These are phyloP conservation scores for Serendipita sp. DNA, from an alignment of 1,284 basidiomycete species.

Conservation along the genomic window DNA sequence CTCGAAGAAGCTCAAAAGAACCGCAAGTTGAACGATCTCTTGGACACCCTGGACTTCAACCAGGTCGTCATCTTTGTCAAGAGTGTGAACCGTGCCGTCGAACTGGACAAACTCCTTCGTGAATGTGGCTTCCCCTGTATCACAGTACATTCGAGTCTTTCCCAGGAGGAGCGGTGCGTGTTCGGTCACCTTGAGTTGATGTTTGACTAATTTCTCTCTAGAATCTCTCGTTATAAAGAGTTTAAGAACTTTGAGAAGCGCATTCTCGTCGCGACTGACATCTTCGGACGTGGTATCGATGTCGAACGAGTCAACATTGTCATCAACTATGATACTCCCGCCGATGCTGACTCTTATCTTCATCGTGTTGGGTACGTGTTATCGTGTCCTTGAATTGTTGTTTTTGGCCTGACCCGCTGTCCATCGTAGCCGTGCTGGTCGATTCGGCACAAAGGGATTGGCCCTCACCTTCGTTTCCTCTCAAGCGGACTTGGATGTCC, in stretches of 20 bases:
- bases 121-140: conserved; percentile 99
- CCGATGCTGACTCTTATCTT: conserved; percentile 94
- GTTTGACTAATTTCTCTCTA: conserved; percentile 21
- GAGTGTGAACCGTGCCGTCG: conserved; percentile 90
- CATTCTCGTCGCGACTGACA: conserved; percentile 94
- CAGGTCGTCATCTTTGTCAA: conserved; percentile 99
- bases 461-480: conserved; percentile 95
- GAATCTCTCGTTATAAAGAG: conserved; percentile 92
- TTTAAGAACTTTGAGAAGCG: conserved; percentile 99
- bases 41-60: conserved; percentile 97
- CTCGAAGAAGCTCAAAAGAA: conserved; percentile 93
- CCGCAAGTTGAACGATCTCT: conserved; percentile 90
- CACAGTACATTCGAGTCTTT: conserved; percentile 87
- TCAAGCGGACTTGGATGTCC: conserved; percentile 85
- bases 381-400: neutral
- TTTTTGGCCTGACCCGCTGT: conserved; percentile 4
- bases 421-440: conserved; percentile 71
- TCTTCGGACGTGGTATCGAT: conserved; percentile 94
- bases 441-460: conserved; percentile 98
- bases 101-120: conserved; percentile 89
- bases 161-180: conserved; percentile 87
- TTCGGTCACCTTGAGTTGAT: neutral
- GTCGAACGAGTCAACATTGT: conserved; percentile 97
- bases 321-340: conserved; percentile 89
- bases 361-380: conserved; percentile 81